Evolutionary conservation across 2,329 filamentous ascomycete species (phyloP), one percentile per base, ranked within the genome.

Genomic region (Samsoniella hepiali): DNA sequence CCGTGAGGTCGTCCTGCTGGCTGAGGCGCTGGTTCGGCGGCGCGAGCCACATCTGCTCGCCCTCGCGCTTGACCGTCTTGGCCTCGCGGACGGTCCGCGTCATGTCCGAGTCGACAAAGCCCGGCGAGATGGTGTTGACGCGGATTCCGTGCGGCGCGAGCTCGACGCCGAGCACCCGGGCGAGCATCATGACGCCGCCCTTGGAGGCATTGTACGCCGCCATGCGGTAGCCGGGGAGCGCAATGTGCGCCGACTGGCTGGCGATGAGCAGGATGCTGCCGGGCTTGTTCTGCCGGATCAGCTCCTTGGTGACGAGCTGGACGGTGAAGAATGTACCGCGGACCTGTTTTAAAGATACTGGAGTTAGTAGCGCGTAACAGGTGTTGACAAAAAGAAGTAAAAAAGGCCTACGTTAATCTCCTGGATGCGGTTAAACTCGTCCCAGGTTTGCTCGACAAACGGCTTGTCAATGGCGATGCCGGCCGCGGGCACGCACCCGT

Each of bases 151-250:
- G 69, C 0, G 72, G 73, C 1, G 74, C 77, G 22, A 78, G 67
- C 63, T 79, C 76, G 7, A 75, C 75, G 0, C 70, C 75, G 1
- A 79, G 68, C 1, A 72, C 75, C 62, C 74, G 75, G n/a, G 72
- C 72, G 2, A 80, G 71, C 72, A 78, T 75, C 31, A 75, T 65
- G 3, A 80, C 69, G 2, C 70, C 78, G 9, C 76, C 77, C 65
- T 80, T 81, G 10, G 76, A 77, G 4, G 77, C 76, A 51, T 77
- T 77, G 66, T 81, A 81, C 3, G 75, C 76, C 0, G 78, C 75
- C 72, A 76, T 74, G 17, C 72, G 68, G 63, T 78, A 74, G 2
- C 72, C 72, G 0, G 74, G 75, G 2, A 76, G 67, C 3, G 71
- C 74, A 61, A 74, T 73, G 66, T 77, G 73, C 5, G 74, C 72